phyloP scores from a whole-genome alignment of 2,329 filamentous ascomycete genomes.

The Coniosporium tulheliwenetii region DNA sequence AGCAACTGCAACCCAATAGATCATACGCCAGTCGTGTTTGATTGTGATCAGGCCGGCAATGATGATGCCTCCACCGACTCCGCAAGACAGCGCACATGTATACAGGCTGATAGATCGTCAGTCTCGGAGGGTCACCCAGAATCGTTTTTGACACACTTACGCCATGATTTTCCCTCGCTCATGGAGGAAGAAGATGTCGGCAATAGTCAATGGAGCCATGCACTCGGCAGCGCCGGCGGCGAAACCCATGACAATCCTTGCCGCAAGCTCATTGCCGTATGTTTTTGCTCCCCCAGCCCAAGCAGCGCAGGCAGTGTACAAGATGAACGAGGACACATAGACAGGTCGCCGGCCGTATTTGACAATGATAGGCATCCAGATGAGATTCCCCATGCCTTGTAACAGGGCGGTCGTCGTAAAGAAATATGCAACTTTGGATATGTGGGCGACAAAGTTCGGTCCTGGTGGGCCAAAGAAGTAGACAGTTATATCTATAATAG shows the following conservation, averaged over 20 bases:
- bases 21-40: conserved; percentile 31
- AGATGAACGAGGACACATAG: conserved; percentile 11
- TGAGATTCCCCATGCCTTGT: conserved; percentile 24
- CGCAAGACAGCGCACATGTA: conserved; percentile 11
- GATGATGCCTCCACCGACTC: conserved; percentile 15
- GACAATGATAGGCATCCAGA: conserved; percentile 23
- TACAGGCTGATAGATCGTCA: conserved; percentile 7
- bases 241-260: conserved; percentile 36
- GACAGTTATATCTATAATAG: conserved; percentile 30
- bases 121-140: not conserved
- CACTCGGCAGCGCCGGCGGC: conserved; percentile 37
- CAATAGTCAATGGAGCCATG: conserved; percentile 33
- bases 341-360: conserved; percentile 21
- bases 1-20: conserved; percentile 36
- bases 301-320: conserved; percentile 8
- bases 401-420: conserved; percentile 36
- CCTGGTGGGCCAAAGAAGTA: conserved; percentile 29
- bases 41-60: conserved; percentile 31
- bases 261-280: conserved; percentile 19
- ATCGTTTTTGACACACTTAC: conserved; percentile 14
- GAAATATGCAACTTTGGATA: conserved; percentile 35
- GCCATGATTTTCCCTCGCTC: conserved; percentile 38
- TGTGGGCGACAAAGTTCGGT: conserved; percentile 15
- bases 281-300: conserved; percentile 9
- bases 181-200: conserved; percentile 42